Evolutionary conservation across 768 basidiomycete species (phyloP), one percentile per base, ranked within the genome.

Genomic region (Lentinula guzmanii): DNA sequence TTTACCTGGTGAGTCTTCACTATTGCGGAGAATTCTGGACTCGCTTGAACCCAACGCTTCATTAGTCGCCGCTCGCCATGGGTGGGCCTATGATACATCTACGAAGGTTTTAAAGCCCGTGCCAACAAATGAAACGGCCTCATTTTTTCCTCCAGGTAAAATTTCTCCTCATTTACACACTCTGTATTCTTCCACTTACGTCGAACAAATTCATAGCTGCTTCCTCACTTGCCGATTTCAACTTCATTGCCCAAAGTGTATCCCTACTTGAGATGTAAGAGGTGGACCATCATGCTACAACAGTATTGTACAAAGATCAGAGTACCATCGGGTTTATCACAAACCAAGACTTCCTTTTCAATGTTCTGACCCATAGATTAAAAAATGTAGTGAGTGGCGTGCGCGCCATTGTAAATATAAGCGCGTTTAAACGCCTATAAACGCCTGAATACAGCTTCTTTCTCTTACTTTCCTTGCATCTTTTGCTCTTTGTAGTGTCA

Each of bases 1-100:
- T 13, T 65, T 82, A 15, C 51, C 66, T 51, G 76, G 81, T 81
- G 52, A 53, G 72, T 52, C 64, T 16, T 3, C 52, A 34, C 39
- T 6, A 11, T 41, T n/a, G 18, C 45, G 52, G 11, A 34, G 42
- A 43, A 9, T 33, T 39, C 18, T 52, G 4, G 1, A 50, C 33
- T 55, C 37, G 58, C 24, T 43, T 33, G 34, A 39, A 21, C 51
- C 41, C 34, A n/a, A 52, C 39, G 60, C 42, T 11, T 11, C 39
- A 21, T 33, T 42, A 86, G 85, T 71, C 37, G 76, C 79, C 0
- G 71, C 76, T 58, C 71, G 71, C 31, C 68, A 74, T 50, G 72
- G 72, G 4, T 90, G 88, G 88, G 66, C 70, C 4, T 86, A 78
- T 68, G 79, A 88, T 61, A 61, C 73, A 13, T 67, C 77, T 34